Evolutionary conservation across 2,329 filamentous ascomycete species (phyloP).

Genomic region (Diaporthe australafricana): DNA sequence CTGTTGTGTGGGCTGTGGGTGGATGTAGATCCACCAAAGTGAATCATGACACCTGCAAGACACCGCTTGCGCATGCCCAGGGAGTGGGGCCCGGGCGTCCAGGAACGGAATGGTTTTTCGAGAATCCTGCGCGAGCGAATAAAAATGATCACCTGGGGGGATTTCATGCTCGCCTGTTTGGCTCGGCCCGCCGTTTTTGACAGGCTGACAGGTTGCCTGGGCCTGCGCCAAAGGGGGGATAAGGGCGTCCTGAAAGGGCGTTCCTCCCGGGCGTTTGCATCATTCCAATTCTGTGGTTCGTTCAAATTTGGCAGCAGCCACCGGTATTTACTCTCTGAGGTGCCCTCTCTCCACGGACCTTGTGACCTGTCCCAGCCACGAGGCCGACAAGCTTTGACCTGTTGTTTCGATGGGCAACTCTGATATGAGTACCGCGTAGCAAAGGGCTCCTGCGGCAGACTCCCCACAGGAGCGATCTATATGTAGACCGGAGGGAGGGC

Average conservation of each 20-base stretch:
- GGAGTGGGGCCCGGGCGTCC: neutral
- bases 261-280: slow-evolving; percentile 1
- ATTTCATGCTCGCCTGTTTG: neutral
- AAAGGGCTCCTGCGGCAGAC: neutral
- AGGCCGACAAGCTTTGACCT: slow-evolving; percentile 1
- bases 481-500: slow-evolving; percentile 6
- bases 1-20: neutral
- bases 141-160: neutral
- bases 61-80: slow-evolving; percentile 12
- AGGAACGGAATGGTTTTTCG: slow-evolving; percentile 9
- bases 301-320: slow-evolving; percentile 2
- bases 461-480: slow-evolving; percentile 3
- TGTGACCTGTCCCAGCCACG: slow-evolving; percentile 11
- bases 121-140: slow-evolving; percentile 2
- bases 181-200: slow-evolving; percentile 20
- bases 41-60: slow-evolving; percentile 33
- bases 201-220: neutral
- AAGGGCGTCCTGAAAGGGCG: neutral
- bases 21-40: slow-evolving; percentile 26
- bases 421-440: neutral
- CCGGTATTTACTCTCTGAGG: neutral
- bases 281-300: neutral
- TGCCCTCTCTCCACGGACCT: neutral
- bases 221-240: neutral
- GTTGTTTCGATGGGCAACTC: slow-evolving; percentile 7